Conservation (phyloP, 2,329 filamentous ascomycete genomes). For the Penicillium sumatraense region DNA sequence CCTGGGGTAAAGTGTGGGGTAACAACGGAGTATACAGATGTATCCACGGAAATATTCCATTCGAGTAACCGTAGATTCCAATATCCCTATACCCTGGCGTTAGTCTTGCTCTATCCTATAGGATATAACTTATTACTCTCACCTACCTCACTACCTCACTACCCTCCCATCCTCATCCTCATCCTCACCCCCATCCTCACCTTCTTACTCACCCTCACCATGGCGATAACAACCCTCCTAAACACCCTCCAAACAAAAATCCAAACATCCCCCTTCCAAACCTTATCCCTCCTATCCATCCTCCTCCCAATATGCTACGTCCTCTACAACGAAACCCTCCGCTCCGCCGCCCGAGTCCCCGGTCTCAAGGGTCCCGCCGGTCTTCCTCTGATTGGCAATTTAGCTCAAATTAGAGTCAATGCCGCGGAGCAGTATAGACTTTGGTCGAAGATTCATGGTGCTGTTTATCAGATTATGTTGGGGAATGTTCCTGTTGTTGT, state of each 20-base stretch:
- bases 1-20: constrained; percentile 18
- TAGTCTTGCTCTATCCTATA: background rate
- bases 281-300: constrained; percentile 22
- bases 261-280: constrained; percentile 26
- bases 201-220: constrained; percentile 11
- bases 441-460: constrained; percentile 57
- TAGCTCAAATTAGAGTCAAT: constrained; percentile 59
- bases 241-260: constrained; percentile 24
- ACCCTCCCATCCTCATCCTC: background rate
- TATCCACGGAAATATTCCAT: constrained; percentile 1
- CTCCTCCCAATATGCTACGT: constrained; percentile 50
- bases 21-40: background rate
- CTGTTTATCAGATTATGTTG: constrained; percentile 62
- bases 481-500: constrained; percentile 63
- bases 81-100: no score
- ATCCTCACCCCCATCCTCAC: background rate
- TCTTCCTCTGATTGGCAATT: constrained; percentile 60
- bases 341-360: constrained; percentile 49
- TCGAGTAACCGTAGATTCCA: background rate
- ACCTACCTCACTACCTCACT: background rate
- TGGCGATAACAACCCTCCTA: constrained; percentile 33
- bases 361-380: constrained; percentile 56
- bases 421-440: constrained; percentile 61
- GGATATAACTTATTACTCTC: background rate
- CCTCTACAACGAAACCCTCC: constrained; percentile 56